These are phyloP conservation scores for Alnus rubra DNA, from an alignment of 306 rosid genomes.

Conservation along the genomic window DNA sequence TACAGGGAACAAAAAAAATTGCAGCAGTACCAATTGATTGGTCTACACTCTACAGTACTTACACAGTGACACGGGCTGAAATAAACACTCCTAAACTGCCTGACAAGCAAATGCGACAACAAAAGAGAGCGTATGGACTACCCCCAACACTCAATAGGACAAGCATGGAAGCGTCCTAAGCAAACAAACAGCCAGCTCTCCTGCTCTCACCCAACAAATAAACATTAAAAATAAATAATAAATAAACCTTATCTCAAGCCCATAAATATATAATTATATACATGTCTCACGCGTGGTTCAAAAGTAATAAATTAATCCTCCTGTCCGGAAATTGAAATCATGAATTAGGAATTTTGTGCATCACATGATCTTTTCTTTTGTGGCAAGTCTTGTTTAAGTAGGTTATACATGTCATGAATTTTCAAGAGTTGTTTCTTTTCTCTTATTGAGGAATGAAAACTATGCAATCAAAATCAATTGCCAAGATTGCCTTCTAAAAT, in stretches of 20 bases:
- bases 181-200: slow-evolving; percentile 1
- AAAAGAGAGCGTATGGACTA: background rate
- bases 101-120: slow-evolving; percentile 8
- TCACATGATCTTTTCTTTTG: background rate
- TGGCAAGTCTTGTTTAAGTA: too few species aligned
- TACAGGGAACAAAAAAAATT: background rate
- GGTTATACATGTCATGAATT: background rate
- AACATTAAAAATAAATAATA: background rate
- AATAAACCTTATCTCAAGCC: background rate
- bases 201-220: background rate
- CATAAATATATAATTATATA: background rate
- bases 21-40: background rate
- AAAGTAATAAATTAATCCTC: background rate
- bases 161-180: background rate
- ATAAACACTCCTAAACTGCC: background rate
- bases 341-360: background rate
- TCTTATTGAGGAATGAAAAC: background rate
- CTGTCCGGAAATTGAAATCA: background rate
- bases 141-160: slow-evolving; percentile 3
- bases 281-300: background rate
- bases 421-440: background rate
- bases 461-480: too few species aligned
- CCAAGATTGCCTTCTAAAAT: background rate
- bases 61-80: background rate
- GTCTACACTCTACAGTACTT: too few species aligned